Percentiles rank a stretch among this genome's conserved stretches.
Evolutionary conservation across 75 land plant species (phyloP).

Genomic region (Sequoiadendron giganteum): DNA sequence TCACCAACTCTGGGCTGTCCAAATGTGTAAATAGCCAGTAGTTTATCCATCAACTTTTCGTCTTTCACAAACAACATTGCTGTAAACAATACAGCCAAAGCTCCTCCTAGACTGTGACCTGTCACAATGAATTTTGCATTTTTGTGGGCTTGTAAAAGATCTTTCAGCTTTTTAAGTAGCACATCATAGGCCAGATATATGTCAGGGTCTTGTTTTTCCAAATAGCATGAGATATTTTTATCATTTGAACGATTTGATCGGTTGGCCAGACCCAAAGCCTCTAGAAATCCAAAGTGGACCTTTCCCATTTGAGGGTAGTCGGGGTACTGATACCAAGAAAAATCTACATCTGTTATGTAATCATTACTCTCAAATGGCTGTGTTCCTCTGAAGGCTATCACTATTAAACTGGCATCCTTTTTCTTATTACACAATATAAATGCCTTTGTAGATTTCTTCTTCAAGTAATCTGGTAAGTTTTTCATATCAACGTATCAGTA

Average conservation of each 20-base stretch:
- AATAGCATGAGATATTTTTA: background rate
- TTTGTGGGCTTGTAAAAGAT: constrained; percentile 23
- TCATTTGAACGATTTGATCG: background rate
- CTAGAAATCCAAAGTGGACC: constrained; percentile 57
- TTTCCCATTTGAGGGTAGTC: constrained; percentile 24
- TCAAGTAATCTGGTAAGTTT: constrained; percentile 32
- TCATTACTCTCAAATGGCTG: constrained; percentile 59
- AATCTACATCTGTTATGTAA: constrained; percentile 71
- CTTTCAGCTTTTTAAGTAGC: constrained; percentile 25
- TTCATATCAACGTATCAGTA: background rate
- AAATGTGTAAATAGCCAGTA: constrained; percentile 55
- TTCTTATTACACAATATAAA: constrained; percentile 53
- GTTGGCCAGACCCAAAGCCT: constrained; percentile 45
- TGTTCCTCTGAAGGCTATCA: constrained; percentile 79
- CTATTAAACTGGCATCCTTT: constrained; percentile 36
- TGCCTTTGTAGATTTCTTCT: constrained; percentile 45
- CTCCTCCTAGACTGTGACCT: constrained; percentile 75
- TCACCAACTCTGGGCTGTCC: constrained; percentile 47
- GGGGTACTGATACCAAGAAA: constrained; percentile 75
- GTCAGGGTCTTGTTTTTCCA: background rate
- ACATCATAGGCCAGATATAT: constrained; percentile 30
- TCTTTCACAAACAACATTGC: constrained; percentile 40
- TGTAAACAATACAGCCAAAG: constrained; percentile 56
- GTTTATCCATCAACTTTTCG: constrained; percentile 27
- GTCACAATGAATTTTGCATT: constrained; percentile 46